A percentile compares a stretch with the other conserved stretches of the same genome.
Evolutionary conservation across 2,329 filamentous ascomycete genomes (phyloP).

Genomic region (Arthrobotrys conoides): DNA sequence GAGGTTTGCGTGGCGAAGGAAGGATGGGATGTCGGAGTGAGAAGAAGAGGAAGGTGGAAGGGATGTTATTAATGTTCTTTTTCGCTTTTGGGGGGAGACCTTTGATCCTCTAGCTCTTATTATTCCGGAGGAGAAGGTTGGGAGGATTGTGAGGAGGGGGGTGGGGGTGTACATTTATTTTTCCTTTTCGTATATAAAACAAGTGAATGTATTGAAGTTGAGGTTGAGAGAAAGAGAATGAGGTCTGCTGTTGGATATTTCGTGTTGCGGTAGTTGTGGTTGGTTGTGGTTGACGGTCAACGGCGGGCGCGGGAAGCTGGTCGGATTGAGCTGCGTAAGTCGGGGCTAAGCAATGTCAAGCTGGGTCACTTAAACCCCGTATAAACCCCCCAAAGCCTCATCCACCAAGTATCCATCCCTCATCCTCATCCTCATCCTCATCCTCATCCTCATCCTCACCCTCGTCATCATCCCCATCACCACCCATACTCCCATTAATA

Average conservation of each 20-base stretch:
- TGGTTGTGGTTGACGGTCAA: too few species aligned
- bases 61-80: not conserved
- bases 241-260: constrained; percentile 51
- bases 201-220: not conserved
- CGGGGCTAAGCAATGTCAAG: not conserved
- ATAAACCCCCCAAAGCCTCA: not conserved
- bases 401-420: not conserved
- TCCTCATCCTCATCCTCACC: not conserved
- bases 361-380: constrained; percentile 7
- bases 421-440: not conserved
- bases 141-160: not conserved
- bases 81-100: not conserved
- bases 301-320: constrained; percentile 12
- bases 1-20: constrained; percentile 75
- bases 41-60: not conserved
- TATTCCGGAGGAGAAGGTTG: constrained; percentile 1
- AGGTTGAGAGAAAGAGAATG: not conserved
- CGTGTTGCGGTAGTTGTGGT: constrained; percentile 1
- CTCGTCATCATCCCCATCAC: not conserved
- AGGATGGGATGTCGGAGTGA: constrained; percentile 77
- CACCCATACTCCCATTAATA: not conserved
- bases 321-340: constrained; percentile 28
- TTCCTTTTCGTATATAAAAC: not conserved
- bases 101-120: not conserved
- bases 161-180: not conserved